Evolutionary conservation across 805 yeast species (phyloP).

Genomic region (Candida ficus): DNA sequence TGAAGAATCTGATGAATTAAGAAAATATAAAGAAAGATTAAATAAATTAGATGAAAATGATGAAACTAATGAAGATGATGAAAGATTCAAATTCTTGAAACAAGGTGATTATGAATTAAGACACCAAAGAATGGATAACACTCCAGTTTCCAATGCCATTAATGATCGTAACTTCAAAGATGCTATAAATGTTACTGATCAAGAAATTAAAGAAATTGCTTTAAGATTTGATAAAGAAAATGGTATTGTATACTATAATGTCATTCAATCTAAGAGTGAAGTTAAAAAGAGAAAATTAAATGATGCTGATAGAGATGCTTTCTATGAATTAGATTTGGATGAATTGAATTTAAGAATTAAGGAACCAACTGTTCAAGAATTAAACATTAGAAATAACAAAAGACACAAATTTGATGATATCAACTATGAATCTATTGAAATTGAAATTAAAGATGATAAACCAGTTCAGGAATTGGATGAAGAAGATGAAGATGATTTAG

Average conservation of each 20-base stretch:
- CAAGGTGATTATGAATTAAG: constrained; percentile 78
- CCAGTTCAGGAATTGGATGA: constrained; percentile 27
- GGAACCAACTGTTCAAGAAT: constrained; percentile 69
- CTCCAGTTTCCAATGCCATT: constrained; percentile 9
- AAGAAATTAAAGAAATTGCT: constrained; percentile 49
- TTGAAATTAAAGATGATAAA: constrained; percentile 1
- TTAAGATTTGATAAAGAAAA: constrained; percentile 51
- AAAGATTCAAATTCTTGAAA: constrained; percentile 53
- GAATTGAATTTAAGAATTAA: constrained; percentile 57
- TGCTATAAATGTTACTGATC: constrained; percentile 4
- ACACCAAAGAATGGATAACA: constrained; percentile 11
- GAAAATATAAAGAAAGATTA: constrained; percentile 34
- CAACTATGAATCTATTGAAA: constrained; percentile 56
- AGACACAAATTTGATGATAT: constrained; percentile 76
- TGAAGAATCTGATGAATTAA: constrained; percentile 31
- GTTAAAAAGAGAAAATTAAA: constrained; percentile 80
- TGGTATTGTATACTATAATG: constrained; percentile 68
- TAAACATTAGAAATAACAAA: constrained; percentile 57
- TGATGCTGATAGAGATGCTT: constrained; percentile 42
- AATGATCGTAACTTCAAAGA: constrained; percentile 22
- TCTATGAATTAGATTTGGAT: constrained; percentile 55
- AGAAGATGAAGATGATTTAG: constrained; percentile 24
- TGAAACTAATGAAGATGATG: constrained; percentile 27
- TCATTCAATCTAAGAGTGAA: constrained; percentile 70
- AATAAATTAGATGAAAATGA: constrained; percentile 47